phyloP scores from a whole-genome alignment of 2,329 filamentous ascomycete genomes.

The Colletotrichum australisinense region DNA sequence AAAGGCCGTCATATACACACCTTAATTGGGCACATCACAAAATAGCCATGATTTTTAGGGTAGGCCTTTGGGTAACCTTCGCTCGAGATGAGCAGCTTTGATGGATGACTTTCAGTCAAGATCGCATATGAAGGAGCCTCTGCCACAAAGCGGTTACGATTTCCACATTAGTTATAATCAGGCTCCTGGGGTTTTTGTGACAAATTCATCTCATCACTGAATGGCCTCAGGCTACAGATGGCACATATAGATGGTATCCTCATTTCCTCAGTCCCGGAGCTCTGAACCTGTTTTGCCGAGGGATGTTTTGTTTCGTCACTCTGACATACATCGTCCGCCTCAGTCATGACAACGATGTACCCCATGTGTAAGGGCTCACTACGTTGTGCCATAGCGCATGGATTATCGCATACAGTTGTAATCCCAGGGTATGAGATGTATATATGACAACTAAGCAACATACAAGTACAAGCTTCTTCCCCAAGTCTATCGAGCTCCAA shows the following conservation, averaged over 20 bases:
- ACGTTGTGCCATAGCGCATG: not conserved
- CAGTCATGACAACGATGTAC: not conserved
- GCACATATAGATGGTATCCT: not conserved
- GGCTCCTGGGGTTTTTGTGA: not conserved
- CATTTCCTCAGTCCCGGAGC: not conserved
- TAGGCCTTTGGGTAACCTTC: no score
- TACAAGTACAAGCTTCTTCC: slow-evolving; percentile 52
- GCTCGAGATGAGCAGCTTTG: not conserved
- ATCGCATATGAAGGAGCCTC: no score
- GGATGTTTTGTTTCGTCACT: not conserved
- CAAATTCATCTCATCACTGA: not conserved
- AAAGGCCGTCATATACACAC: no score
- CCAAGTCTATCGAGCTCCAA: slow-evolving; percentile 31
- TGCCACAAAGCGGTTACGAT: no score
- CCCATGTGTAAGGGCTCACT: not conserved
- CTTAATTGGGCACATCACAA: no score
- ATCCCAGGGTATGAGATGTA: slow-evolving; percentile 41
- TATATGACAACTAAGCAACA: slow-evolving; percentile 50
- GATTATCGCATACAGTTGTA: slow-evolving; percentile 21
- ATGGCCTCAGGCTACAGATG: not conserved
- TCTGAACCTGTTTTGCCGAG: not conserved
- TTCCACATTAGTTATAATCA: no score
- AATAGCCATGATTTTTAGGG: no score
- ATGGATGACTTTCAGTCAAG: not conserved
- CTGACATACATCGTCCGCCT: not conserved